Evolutionary conservation across 139 green algal genomes (phyloP), one percentile per base, ranked within the genome.

Genomic region (Limnomonas spitsbergensis): DNA sequence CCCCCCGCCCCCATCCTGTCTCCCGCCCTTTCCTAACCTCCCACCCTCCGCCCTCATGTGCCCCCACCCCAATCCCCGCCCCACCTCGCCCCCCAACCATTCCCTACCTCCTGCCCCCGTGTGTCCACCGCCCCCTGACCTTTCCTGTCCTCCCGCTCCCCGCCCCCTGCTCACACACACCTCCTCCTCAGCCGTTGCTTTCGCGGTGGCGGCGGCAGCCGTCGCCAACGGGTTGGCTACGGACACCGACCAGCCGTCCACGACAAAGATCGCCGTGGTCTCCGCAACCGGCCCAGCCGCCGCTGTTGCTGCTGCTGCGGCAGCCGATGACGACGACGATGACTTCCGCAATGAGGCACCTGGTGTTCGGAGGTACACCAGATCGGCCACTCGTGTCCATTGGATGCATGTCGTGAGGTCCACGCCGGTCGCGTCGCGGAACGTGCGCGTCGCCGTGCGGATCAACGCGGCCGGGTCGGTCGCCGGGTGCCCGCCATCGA

Each of bases 401-500:
- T 84, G 79, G 0, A 35, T 81, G 73, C 83, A 87, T 7, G 26
- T 27, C 3, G 80, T 82, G 20, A 91, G 78, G 76, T 91, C 85
- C 52, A 89, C 35, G 2, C 88, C 88, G 0, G 81, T 89, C 29
- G 78, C 69, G 0, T 75, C 76, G 37, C 75, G 72, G 73, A 92
- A 88, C 35, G 80, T 85, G 35, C 88, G 87, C 37, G 66, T 38
- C 0, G 88, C 88, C 3, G 88, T 91, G 47, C 61, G 56, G 14
- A 87, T 38, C 1, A 92, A 83, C 0, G 70, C 79, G 1, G 20
- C 6, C 0, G 82, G 84, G 79, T 89, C 84, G 0, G 27, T 2
- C 1, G 78, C 81, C 1, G 88, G 88, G 73, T 90, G 80, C 29
- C 42, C 72, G 1, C 88, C 88, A 68, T 92, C 88, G 14, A 40